Evolutionary conservation across 768 basidiomycete genomes (phyloP).

Genomic region (Galerina sulciceps): DNA sequence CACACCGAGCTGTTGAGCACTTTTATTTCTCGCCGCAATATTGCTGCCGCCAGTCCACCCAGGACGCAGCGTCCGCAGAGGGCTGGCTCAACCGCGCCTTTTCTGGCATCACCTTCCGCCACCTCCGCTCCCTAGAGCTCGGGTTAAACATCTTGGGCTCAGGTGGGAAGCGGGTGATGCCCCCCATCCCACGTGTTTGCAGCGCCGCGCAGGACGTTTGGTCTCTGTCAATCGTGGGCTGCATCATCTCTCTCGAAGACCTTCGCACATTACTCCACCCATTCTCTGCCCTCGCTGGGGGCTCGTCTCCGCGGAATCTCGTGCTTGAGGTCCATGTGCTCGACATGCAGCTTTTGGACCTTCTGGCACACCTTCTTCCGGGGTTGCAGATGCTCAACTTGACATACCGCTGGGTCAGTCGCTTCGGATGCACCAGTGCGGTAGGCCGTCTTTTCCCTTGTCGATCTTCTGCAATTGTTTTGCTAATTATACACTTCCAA

Average conservation of each 20-base stretch:
- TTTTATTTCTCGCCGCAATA: conserved; percentile 17
- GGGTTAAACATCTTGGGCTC: conserved; percentile 21
- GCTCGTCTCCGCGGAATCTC: conserved; percentile 13
- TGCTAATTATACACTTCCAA: not conserved
- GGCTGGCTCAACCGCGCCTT: conserved; percentile 19
- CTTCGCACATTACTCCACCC: conserved; percentile 14
- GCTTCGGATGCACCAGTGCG: conserved; percentile 6
- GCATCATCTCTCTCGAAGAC: conserved; percentile 18
- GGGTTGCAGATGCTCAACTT: conserved; percentile 18
- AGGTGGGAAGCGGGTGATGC: conserved; percentile 16
- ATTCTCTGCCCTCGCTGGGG: conserved; percentile 4
- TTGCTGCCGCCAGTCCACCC: conserved; percentile 18
- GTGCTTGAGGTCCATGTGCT: conserved; percentile 22
- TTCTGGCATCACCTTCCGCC: conserved; percentile 6
- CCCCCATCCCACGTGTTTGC: conserved; percentile 6
- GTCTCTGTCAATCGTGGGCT: conserved; percentile 13
- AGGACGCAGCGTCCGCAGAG: not conserved
- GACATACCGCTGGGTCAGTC: conserved; percentile 21
- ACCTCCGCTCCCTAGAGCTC: conserved; percentile 17
- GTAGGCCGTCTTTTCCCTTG: conserved; percentile 4
- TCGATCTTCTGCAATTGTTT: not conserved
- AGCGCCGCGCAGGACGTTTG: conserved; percentile 4
- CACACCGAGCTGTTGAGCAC: conserved; percentile 8
- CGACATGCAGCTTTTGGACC: conserved; percentile 12
- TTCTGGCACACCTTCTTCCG: conserved; percentile 17